Percentiles rank a stretch among this genome's conserved stretches.
These are phyloP conservation scores for Pilaira anomala DNA, from an alignment of 192 early-diverging fungal species.

Conservation along the genomic window DNA sequence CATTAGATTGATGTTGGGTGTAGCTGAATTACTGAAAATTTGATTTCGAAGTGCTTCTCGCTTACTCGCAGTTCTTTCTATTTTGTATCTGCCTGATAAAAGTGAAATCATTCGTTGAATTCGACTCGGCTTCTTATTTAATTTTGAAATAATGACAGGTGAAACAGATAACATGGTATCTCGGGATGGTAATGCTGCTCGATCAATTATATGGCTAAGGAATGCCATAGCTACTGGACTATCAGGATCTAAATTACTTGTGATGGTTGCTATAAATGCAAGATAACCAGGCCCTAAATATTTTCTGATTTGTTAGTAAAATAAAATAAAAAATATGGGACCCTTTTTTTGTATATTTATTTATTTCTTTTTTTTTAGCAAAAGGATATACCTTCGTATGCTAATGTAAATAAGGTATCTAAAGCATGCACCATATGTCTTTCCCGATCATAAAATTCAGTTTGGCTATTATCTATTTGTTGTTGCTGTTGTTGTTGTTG, in stretches of 20 bases:
- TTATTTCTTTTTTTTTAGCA: background rate
- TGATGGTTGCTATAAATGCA: constrained; percentile 23
- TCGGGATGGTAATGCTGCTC: constrained; percentile 53
- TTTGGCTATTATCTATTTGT: background rate
- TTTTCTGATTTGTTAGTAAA: too few relatives aligned
- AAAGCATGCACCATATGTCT: constrained; percentile 21
- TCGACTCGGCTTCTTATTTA: constrained; percentile 19
- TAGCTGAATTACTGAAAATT: too few relatives aligned
- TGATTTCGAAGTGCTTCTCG: too few relatives aligned
- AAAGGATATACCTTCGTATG: constrained; percentile 6
- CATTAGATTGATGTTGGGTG: too few relatives aligned
- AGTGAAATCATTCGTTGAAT: constrained; percentile 16
- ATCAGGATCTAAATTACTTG: constrained; percentile 29
- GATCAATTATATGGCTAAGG: constrained; percentile 55
- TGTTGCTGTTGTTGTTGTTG: background rate
- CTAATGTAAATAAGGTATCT: constrained; percentile 19
- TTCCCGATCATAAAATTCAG: constrained; percentile 14
- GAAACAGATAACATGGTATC: constrained; percentile 44
- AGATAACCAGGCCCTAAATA: constrained; percentile 24
- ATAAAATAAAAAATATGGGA: too few relatives aligned
- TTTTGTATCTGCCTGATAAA: background rate
- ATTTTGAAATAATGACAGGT: constrained; percentile 41
- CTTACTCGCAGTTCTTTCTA: background rate
- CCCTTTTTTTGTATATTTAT: too few relatives aligned
- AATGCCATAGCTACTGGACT: constrained; percentile 49